These are phyloP conservation scores for Plectosphaerella cucumerina DNA, from an alignment of 2,329 filamentous ascomycete species.

Conservation along the genomic window DNA sequence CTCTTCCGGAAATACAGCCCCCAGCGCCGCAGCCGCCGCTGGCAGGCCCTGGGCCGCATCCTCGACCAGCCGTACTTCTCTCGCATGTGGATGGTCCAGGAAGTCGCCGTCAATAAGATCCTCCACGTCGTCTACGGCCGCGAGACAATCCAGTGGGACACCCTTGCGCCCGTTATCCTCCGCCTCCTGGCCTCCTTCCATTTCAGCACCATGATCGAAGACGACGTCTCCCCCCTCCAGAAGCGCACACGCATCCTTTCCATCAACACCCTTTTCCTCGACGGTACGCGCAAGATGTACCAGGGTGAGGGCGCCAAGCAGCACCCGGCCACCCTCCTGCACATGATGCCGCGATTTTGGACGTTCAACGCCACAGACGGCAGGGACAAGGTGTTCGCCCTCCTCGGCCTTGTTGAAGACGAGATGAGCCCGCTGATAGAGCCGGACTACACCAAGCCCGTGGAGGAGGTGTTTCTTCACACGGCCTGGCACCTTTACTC, in stretches of 20 bases:
- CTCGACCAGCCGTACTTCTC: conserved; percentile 15
- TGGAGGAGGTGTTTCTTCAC: not conserved
- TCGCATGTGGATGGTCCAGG: conserved; percentile 23
- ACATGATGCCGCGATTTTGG: not conserved
- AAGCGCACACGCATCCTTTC: not conserved
- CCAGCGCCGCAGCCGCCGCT: not conserved
- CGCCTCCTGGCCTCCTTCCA: not conserved
- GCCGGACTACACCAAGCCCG: not conserved
- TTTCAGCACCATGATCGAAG: not conserved
- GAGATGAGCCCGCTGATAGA: not conserved
- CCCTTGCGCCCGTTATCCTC: not conserved
- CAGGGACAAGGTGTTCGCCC: conserved; percentile 1
- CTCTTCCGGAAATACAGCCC: conserved; percentile 14
- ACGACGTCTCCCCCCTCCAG: not conserved
- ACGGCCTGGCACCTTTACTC: not conserved
- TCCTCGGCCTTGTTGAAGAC: not conserved
- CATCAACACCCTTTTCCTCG: not conserved
- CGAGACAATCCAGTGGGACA: not conserved
- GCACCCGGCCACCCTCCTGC: not conserved
- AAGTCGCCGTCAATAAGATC: conserved; percentile 16
- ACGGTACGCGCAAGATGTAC: not conserved
- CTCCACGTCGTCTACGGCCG: conserved; percentile 1
- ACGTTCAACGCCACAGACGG: not conserved
- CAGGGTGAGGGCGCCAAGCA: not conserved
- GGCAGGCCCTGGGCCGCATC: not conserved